Conservation (phyloP, 2,329 filamentous ascomycete genomes). For the Fonsecaea pedrosoi region DNA sequence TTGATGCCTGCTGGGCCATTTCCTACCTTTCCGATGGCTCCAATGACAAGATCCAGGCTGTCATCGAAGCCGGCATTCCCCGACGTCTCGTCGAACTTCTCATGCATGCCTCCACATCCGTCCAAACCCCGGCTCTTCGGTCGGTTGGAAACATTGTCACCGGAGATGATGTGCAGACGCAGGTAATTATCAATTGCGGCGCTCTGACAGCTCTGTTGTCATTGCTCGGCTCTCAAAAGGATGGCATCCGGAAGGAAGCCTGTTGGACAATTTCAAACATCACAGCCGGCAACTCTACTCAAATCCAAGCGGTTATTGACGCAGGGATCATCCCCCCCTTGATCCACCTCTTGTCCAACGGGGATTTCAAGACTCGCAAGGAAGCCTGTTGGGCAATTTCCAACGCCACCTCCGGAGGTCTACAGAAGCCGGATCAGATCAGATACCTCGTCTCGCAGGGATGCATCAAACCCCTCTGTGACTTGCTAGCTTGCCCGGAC, state of each 20-base stretch:
- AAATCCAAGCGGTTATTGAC: constrained; percentile 96
- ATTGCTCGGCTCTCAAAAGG: constrained; percentile 94
- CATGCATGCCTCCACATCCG: constrained; percentile 97
- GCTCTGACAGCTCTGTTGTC: constrained; percentile 90
- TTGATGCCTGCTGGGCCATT: constrained; percentile 99
- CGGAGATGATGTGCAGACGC: constrained; percentile 96
- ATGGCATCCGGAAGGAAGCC: constrained; percentile 98
- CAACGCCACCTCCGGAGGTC: constrained; percentile 94
- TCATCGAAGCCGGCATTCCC: constrained; percentile 97
- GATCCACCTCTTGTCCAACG: constrained; percentile 94
- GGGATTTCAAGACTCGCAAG: constrained; percentile 98
- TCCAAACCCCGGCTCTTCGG: constrained; percentile 94
- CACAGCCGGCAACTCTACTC: constrained; percentile 94
- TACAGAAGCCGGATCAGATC: constrained; percentile 99
- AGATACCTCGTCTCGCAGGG: constrained; percentile 91
- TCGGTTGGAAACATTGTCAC: constrained; percentile 99
- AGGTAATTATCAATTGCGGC: constrained; percentile 99
- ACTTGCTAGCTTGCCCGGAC: constrained; percentile 92
- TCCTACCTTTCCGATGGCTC: constrained; percentile 97
- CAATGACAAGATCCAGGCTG: constrained; percentile 99
- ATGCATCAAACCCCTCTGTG: constrained; percentile 96
- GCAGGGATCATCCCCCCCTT: constrained; percentile 95
- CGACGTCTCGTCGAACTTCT: constrained; percentile 94
- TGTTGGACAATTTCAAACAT: constrained; percentile 99
- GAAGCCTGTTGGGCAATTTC: constrained; percentile 99